These are phyloP conservation scores for Solanum appendiculatum DNA, from an alignment of 257 asterid genomes.

Conservation along the genomic window DNA sequence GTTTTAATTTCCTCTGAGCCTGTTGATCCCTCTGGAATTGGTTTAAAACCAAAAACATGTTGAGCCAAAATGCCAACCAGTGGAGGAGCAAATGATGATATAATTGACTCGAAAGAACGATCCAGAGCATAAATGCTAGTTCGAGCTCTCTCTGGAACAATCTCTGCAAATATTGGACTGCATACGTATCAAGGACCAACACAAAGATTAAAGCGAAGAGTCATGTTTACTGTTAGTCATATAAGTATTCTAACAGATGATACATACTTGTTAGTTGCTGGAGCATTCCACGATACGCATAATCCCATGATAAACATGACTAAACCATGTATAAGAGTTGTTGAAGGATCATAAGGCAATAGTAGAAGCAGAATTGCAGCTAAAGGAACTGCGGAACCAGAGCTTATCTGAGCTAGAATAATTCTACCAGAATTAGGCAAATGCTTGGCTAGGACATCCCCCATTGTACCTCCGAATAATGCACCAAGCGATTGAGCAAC, in stretches of 20 bases:
- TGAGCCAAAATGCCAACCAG: slow-evolving; percentile 72
- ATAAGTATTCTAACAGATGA: neutral
- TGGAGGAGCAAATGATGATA: slow-evolving; percentile 86
- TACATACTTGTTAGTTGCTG: slow-evolving; percentile 83
- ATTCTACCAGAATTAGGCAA: slow-evolving; percentile 77
- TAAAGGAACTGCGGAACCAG: slow-evolving; percentile 73
- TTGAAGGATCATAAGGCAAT: slow-evolving; percentile 61
- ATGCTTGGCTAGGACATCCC: slow-evolving; percentile 50
- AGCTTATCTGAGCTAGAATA: slow-evolving; percentile 70
- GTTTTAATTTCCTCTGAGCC: neutral
- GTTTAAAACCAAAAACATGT: slow-evolving; percentile 58
- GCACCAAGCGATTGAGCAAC: slow-evolving; percentile 66
- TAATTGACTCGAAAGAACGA: slow-evolving; percentile 43
- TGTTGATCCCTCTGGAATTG: slow-evolving; percentile 18
- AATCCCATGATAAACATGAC: slow-evolving; percentile 69
- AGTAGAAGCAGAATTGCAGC: slow-evolving; percentile 67
- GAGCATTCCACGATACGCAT: slow-evolving; percentile 64
- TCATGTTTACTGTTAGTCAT: neutral
- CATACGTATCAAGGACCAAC: neutral
- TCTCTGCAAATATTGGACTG: slow-evolving; percentile 15
- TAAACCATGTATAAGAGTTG: slow-evolving; percentile 46
- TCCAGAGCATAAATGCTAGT: slow-evolving; percentile 15
- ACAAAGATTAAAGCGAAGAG: neutral
- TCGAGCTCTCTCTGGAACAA: slow-evolving; percentile 5
- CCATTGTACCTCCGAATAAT: slow-evolving; percentile 75